Base-by-base conservation (phyloP, 108 stramenopile genomes). In the Pseudonitzschia multistriata region DNA sequence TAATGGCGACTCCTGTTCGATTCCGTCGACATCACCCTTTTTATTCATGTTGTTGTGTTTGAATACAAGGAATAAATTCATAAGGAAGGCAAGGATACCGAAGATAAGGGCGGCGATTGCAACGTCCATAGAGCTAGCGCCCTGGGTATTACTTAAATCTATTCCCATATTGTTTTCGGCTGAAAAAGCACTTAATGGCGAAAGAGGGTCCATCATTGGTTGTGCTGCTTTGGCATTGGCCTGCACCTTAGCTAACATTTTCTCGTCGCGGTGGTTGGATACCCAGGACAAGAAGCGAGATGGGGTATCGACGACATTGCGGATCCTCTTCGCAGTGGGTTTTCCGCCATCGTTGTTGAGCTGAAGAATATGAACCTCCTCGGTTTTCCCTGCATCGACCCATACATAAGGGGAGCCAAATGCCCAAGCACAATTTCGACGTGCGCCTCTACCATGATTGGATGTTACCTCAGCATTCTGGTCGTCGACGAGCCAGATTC, bases 401-500 rank as follows among this genome's bases (percentile, higher is more conserved):
- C 52, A 53, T 19, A 53, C 52, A 27, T 53, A 53, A 27, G 52
- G 52, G 15, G 52, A 53, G 8, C 52, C 52, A 53, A 53, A 53
- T 8, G 52, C 52, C 52, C 52, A 53, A 8, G 52, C 52, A 19
- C 52, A 53, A 27, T 53, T 53, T 11, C 52, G 52, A 27, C 52
- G 52, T 22, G 52, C 52, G 19, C 52, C 52, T 27, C 52, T 11
- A 19, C 52, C 52, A 19, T 53, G 52, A 19, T 53, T 53, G 52
- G 52, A 53, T 11, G 19, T 53, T 11, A 53, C 52, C 52, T 53
- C 52, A 7, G 52, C 52, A 25, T 53, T 19, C 52, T 53, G 52
- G 52, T 53, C 52, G 52, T 53, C 52, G 21, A 19, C 19, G 52
- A 53, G 52, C 52, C 52, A 53, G 52, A 53, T 53, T 19, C 19